A percentile compares a stretch with the other conserved stretches of the same genome.
These are phyloP conservation scores for Hypoxylon lienhwacheense DNA, from an alignment of 495 filamentous ascomycete genomes.

Conservation along the genomic window DNA sequence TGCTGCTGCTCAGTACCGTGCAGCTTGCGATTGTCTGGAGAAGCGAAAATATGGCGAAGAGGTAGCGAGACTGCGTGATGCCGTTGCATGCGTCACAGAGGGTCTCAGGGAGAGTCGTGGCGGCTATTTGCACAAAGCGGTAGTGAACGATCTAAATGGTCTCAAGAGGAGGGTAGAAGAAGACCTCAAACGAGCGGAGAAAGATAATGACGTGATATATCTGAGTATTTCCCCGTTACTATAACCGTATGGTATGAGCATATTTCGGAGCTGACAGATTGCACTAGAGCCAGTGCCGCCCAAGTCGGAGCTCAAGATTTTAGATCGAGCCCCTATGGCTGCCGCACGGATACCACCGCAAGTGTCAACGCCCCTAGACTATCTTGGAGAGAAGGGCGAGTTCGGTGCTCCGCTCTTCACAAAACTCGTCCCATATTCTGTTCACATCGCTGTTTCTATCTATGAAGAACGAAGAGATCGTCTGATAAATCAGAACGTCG, in stretches of 20 bases:
- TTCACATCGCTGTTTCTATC: conserved; percentile 91
- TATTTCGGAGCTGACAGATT: conserved; percentile 14
- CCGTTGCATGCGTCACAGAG: conserved; percentile 79
- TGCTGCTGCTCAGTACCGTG: conserved; percentile 92
- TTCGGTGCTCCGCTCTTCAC: conserved; percentile 85
- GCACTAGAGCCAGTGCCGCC: conserved; percentile 71
- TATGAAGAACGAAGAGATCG: conserved; percentile 91
- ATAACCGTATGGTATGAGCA: neutral
- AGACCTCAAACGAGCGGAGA: conserved; percentile 89
- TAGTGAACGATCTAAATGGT: conserved; percentile 79
- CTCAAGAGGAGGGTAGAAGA: conserved; percentile 81
- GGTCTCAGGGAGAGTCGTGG: conserved; percentile 77
- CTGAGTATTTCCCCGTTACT: conserved; percentile 50
- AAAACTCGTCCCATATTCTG: conserved; percentile 92
- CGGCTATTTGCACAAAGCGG: conserved; percentile 78
- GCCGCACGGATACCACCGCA: conserved; percentile 76
- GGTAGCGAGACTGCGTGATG: conserved; percentile 81
- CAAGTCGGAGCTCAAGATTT: conserved; percentile 81
- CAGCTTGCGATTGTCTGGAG: conserved; percentile 88
- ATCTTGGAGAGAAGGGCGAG: conserved; percentile 75
- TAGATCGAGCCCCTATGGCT: conserved; percentile 90
- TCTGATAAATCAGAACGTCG: conserved; percentile 79
- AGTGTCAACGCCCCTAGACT: conserved; percentile 74
- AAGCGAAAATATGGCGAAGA: conserved; percentile 96
- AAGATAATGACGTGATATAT: conserved; percentile 96